Percentiles rank a stretch among this genome's conserved stretches.
Evolutionary conservation across 2,329 filamentous ascomycete species (phyloP).

Genomic region (Celoporthe dispersa): DNA sequence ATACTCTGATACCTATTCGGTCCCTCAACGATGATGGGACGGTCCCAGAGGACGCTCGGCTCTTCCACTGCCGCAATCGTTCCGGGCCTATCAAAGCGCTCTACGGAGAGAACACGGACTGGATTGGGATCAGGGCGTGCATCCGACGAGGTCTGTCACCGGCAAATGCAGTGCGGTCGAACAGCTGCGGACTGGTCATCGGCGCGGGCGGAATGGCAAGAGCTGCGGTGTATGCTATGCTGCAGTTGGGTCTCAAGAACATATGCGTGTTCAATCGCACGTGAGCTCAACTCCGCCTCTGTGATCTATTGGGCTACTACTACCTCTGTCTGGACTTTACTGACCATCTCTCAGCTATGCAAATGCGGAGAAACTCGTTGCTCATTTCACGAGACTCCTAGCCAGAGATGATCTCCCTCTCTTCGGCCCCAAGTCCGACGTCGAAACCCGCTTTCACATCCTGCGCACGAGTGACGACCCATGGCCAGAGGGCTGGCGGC

Average conservation of each 20-base stretch:
- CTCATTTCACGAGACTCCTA: conserved; percentile 68
- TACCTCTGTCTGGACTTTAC: background rate
- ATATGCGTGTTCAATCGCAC: conserved; percentile 79
- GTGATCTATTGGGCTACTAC: too few species aligned
- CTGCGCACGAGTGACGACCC: conserved; percentile 60
- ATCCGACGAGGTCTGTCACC: conserved; percentile 74
- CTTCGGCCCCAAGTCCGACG: conserved; percentile 46
- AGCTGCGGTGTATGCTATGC: conserved; percentile 77
- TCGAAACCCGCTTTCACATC: conserved; percentile 58
- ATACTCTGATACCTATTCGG: conserved; percentile 75
- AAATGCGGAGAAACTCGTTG: conserved; percentile 70
- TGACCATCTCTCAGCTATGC: conserved; percentile 37
- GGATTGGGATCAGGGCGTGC: conserved; percentile 77
- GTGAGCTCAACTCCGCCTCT: conserved; percentile 12
- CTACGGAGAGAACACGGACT: conserved; percentile 82
- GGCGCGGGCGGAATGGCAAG: conserved; percentile 78
- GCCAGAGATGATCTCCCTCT: conserved; percentile 47
- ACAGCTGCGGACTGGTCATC: conserved; percentile 61
- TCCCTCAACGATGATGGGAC: conserved; percentile 60
- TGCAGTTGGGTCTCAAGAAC: conserved; percentile 76
- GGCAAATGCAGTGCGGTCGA: conserved; percentile 65
- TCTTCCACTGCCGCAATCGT: conserved; percentile 61
- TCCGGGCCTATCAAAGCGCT: conserved; percentile 70
- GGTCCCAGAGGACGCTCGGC: conserved; percentile 58
- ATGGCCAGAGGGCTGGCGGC: conserved; percentile 67